A percentile compares a stretch with the other conserved stretches of the same genome.
Evolutionary conservation across 169 alveolate species (phyloP).

Genomic region (Plasmodium cynomolgi): DNA sequence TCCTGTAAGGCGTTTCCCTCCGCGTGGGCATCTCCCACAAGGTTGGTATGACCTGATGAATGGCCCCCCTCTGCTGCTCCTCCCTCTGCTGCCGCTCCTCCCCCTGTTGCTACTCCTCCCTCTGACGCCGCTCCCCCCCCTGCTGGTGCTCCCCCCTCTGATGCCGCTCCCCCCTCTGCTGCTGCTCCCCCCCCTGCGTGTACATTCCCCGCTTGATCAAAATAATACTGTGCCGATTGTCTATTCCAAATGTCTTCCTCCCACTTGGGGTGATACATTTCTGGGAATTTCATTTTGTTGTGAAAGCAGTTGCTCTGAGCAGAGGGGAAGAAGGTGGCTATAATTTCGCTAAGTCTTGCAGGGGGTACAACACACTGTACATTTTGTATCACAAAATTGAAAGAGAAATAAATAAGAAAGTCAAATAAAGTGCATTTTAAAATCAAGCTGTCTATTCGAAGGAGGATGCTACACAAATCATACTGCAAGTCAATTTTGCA

Average conservation of each 20-base stretch:
- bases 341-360: background rate
- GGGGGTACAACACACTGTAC: conserved; percentile 19
- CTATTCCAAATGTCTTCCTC: background rate
- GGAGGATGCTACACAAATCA: conserved; percentile 37
- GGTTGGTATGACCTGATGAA: background rate
- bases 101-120: too few species aligned
- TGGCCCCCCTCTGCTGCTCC: background rate
- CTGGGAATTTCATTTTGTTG: background rate
- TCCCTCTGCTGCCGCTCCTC: too few species aligned
- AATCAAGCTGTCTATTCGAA: conserved; percentile 34
- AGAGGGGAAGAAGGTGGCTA: background rate
- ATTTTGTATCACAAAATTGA: conserved; percentile 59
- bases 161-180: too few species aligned
- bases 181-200: background rate
- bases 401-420: conserved; percentile 25
- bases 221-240: background rate
- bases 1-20: background rate
- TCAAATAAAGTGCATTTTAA: conserved; percentile 38
- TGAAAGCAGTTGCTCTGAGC: background rate
- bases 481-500: conserved; percentile 21
- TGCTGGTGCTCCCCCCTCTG: too few species aligned
- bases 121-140: too few species aligned
- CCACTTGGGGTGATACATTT: too few species aligned
- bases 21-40: background rate
- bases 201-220: background rate